Base-by-base conservation (phyloP, 768 basidiomycete genomes). In the Panus rudis region DNA sequence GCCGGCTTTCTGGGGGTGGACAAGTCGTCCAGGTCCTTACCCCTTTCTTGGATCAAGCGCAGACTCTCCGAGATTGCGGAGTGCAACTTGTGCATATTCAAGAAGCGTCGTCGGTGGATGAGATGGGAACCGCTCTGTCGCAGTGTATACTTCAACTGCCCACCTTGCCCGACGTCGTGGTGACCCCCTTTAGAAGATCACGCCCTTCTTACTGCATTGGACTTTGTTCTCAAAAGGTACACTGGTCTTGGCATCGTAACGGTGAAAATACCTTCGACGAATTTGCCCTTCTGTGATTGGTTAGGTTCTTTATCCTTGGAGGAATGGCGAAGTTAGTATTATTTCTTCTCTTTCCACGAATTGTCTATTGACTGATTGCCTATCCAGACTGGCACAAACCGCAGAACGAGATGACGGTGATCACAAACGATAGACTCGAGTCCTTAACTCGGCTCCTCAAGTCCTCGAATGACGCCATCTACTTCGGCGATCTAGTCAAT, bases 351-450 rank as follows among this genome's bases (percentile, higher is more conserved):
- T 17, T 25, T 24, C 11, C 4, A 32, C 6, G n/a, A 21, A 3
- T 26, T 54, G 20, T 26, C 23, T 33, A 47, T 13, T 50, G 48
- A 43, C 48, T 42, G 37, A 50, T 45, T 41, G 52, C 19, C 24
- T 42, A 48, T 21, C 23, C 16, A 92, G 90, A 79, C 55, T 92
- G 88, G 87, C 71, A 88, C 49, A 56, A 62, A 2, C 86, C 87
- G 8, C 69, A 63, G 24, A 63, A 92, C 24, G 83, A 84, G 20
- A 62, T 92, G 32, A 77, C 72, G 41, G 71, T 92, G 28, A 84
- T 91, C 43, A 92, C 90, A 0, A 79, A 88, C 52, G 70, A 84
- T 53, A 74, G 90, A 24, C 81, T 88, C 7, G 57, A 62, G 19
- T 92, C 91, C 2, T 73, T 92, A 2, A 54, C 53, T 12, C 80